Evolutionary conservation across 139 green algal species (phyloP).

Genomic region (Pleodorina starrii): DNA sequence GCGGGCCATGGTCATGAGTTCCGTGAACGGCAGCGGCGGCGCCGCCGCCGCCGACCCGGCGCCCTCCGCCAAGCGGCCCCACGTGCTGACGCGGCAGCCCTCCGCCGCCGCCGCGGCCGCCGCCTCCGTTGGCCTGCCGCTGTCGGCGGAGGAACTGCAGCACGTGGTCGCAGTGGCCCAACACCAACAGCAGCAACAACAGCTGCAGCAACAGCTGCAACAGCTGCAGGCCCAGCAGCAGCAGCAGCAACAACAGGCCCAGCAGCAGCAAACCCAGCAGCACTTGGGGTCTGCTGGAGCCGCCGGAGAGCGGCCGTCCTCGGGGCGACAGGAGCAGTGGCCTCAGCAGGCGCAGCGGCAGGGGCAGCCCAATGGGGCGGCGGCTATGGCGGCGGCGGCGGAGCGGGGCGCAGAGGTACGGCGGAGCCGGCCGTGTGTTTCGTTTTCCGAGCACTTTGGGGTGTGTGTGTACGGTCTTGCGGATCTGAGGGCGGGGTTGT

Average conservation of each 20-base stretch:
- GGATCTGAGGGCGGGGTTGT: too few species aligned
- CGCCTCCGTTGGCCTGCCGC: neutral
- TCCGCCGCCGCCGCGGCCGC: neutral
- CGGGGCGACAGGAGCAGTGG: neutral
- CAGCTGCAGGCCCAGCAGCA: neutral
- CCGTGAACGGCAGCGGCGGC: neutral
- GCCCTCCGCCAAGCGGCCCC: slow-evolving; percentile 34
- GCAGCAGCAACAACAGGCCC: neutral
- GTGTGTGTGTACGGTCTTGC: too few species aligned
- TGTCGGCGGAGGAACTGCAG: neutral
- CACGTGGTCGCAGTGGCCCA: neutral
- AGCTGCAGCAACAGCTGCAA: neutral
- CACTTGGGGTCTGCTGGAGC: too few species aligned
- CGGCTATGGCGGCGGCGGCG: neutral
- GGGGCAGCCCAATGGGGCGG: neutral
- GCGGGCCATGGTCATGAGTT: neutral
- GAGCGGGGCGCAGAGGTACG: neutral
- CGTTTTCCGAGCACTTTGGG: too few species aligned
- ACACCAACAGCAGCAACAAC: neutral
- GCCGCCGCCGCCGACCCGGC: neutral
- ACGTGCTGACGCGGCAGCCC: neutral
- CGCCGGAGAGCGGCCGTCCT: neutral
- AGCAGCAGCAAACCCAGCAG: neutral
- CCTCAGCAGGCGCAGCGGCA: neutral
- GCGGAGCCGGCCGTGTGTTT: too few species aligned